Base-by-base conservation (phyloP, 495 filamentous ascomycete species). In the Neurospora sp. region DNA sequence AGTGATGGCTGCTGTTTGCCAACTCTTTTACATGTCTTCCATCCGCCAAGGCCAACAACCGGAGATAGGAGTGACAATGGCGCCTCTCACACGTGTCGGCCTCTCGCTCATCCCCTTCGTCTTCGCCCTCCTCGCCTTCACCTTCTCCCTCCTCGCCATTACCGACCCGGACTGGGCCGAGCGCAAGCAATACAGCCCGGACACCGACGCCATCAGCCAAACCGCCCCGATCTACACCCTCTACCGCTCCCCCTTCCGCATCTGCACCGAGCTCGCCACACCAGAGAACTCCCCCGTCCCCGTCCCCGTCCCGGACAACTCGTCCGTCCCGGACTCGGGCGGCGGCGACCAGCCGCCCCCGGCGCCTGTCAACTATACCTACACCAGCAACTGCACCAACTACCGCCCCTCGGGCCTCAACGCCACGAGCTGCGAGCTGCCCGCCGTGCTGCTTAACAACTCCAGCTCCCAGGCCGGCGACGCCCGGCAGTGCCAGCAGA, bases 401-500 rank as follows among this genome's bases (percentile, higher is more conserved):
- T 69, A 35, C 27, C 27, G 27, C 14, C 27, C 38, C 62, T 35
- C 14, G 18, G 62, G 62, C 62, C 38, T 27, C 27, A 27, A 27
- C 62, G 16, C 38, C 16, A 69, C 62, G 27, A 31, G 62, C 62
- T 69, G 62, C 62, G 62, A 69, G 27, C 62, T 69, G 14, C 62
- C 62, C 27, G 38, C 27, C 27, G 27, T 69, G n/a, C 31, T 38
- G 16, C 31, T 35, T 27, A 69, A 38, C 62, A 69, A 69, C 62
- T 35, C 38, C 27, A 11, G 37, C n/a, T 38, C 62, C 27, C 62
- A 69, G 62, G 62, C 62, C 62, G 62, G 62, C 62, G 62, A 69
- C 62, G 62, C 62, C n/a, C 62, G 62, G 27, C 62, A 69, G 62
- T 69, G 62, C 62, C 62, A 69, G 62, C 62, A 69, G 62, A 69